phyloP scores from a whole-genome alignment of 2,329 filamentous ascomycete genomes.

The Cordyceps fumosorosea region DNA sequence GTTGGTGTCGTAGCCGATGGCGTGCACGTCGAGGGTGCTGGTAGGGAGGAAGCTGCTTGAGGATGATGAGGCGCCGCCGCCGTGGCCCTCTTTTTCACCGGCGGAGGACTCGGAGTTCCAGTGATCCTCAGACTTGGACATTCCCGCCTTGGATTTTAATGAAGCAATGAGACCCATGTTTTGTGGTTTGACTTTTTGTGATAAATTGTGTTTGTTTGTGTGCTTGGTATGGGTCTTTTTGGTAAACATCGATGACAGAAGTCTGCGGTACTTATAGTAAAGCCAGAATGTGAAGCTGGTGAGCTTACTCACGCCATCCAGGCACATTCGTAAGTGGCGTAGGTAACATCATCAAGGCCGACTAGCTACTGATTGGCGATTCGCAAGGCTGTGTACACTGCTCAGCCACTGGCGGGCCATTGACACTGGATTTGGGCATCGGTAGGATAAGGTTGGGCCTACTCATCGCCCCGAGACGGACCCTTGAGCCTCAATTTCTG shows the following conservation, averaged over 20 bases:
- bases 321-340: not conserved
- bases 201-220: not conserved
- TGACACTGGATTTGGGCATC: not conserved
- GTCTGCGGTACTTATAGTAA: not conserved
- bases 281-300: not conserved
- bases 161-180: conserved; percentile 5
- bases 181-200: not conserved
- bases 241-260: not conserved
- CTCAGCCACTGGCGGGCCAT: not conserved
- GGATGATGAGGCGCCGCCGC: not conserved
- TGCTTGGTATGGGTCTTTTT: not conserved
- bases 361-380: not conserved
- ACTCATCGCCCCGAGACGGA: not conserved
- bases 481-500: conserved; percentile 1
- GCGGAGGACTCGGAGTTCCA: not conserved
- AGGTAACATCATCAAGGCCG: not conserved
- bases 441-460: not conserved
- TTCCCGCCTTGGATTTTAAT: not conserved
- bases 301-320: not conserved
- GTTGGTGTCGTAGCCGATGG: conserved; percentile 11
- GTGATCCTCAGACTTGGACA: not conserved
- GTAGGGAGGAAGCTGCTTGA: conserved; percentile 8
- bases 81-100: not conserved
- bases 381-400: not conserved
- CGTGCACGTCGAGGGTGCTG: conserved; percentile 8